Evolutionary conservation across 78 protist species (phyloP), one percentile per base, ranked within the genome.

Genomic region (Cavenderia fasciculata): DNA sequence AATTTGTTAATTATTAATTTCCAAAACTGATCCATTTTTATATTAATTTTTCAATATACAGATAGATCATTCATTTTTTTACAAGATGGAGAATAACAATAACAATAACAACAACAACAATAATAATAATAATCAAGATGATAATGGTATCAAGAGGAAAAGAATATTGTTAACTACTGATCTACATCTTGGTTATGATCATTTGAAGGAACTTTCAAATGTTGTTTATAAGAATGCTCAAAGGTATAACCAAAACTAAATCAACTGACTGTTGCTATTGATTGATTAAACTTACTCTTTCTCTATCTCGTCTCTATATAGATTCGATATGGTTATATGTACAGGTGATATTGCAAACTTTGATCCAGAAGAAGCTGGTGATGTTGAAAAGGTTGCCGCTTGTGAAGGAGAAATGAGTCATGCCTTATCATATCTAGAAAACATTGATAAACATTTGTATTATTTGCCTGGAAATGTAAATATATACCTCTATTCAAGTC

Each of bases 331-430:
- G 19, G 6, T 82, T 2, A 27, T 82, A 43, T 82, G 73, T 47
- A 46, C 52, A 4, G 90, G 90, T 18, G 90, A 82, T 68, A 25
- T 82, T 19, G 56, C 77, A 25, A 82, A 82, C 23, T 82, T 82
- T 54, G 78, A 82, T 16, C 90, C 90, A 54, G 47, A 57, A 2
- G 38, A 75, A 44, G 0, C 25, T 27, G 38, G 54, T n/a, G 43
- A 52, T 51, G 10, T n/a, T 16, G 61, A 54, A 5, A 40, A 23
- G 43, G 71, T 68, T 2, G 0, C n/a, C 38, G 90, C 46, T 29
- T 68, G 78, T 44, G 78, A 82, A 68, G 69, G 54, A 19, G 90
- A 82, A 25, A 82, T 82, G 90, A 57, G 40, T 31, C n/a, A 21
- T 8, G 65, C 73, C 4, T n/a, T 56, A 1, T 14, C 14, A 31